Base-by-base conservation (phyloP, 78 protist species). In the Dictyostelium brefeldianum region DNA sequence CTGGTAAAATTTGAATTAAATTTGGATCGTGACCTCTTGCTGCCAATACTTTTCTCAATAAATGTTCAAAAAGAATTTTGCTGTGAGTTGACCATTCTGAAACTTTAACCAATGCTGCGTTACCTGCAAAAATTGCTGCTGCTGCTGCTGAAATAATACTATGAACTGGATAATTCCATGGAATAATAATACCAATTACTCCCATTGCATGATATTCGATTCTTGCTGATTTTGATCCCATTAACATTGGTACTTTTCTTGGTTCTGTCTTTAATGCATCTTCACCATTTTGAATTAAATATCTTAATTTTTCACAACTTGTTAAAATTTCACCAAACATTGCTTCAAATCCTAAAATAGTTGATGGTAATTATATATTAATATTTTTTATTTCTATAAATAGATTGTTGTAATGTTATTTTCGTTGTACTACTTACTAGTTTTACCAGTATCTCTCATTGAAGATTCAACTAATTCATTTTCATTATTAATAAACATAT, bases 121-220 rank as follows among this genome's bases (percentile, higher is more conserved):
- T 96, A 41, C 97, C 97, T 27, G 96, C 79, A 25, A 90, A 96
- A 18, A 96, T 70, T n/a, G 96, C 95, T 31, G 97, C 91, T 59
- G 94, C 94, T 62, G 95, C 94, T 62, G 94, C 96, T 2, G 92
- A 93, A 36, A 78, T 80, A 18, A 89, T 73, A 57, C 91, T 83
- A 78, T 96, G 97, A 47, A 93, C 62, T 70, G 97, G 97, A 48
- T 94, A 96, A 69, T 96, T 96, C 91, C 91, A 93, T 62, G 96
- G 91, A 47, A 83, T 78, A 62, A 96, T 94, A 31, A 89, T 87
- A 69, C 92, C 96, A 54, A 93, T 67, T 41, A 83, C 95, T 46
- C 96, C 93, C 11, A 87, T 4, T 64, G 90, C 85, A 78, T 73
- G 91, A 18, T 84, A 85, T 50, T 89, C 96, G 3, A 93, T 56